These are phyloP conservation scores for Komagataella pseudopastoris DNA, from an alignment of 805 yeast species.

Conservation along the genomic window DNA sequence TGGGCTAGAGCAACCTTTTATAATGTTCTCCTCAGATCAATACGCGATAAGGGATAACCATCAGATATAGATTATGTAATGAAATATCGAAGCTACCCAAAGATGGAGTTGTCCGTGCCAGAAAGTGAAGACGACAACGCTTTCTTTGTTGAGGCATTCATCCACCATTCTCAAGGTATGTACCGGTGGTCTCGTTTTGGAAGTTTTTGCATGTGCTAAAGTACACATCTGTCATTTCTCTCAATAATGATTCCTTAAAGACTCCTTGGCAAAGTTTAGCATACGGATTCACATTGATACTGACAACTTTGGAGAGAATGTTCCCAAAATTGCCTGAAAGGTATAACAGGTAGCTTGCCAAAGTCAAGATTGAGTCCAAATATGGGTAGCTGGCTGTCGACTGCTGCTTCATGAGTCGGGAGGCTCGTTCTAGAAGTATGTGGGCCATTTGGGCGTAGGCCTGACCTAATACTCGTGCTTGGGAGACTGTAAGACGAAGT, in stretches of 20 bases:
- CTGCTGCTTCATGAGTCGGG: background rate
- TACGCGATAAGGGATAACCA: background rate
- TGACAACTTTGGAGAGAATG: background rate
- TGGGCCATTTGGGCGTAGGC: background rate
- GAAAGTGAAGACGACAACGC: background rate
- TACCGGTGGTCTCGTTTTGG: background rate
- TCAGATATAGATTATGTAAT: background rate
- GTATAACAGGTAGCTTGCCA: background rate
- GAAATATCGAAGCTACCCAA: background rate
- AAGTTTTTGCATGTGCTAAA: background rate
- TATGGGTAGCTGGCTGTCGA: background rate
- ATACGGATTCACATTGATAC: background rate
- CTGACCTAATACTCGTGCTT: background rate
- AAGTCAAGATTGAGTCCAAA: background rate
- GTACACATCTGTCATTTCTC: background rate
- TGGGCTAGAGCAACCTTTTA: background rate
- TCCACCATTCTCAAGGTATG: background rate
- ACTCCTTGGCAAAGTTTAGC: background rate
- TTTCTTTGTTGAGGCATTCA: background rate
- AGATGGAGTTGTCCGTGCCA: background rate
- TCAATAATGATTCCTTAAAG: background rate
- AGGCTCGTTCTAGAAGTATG: background rate
- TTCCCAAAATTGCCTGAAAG: background rate
- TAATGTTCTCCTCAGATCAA: background rate
- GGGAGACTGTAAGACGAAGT: background rate